Evolutionary conservation across 2,329 filamentous ascomycete genomes (phyloP), one percentile per base, ranked within the genome.

Genomic region (Xylaria multiplex): DNA sequence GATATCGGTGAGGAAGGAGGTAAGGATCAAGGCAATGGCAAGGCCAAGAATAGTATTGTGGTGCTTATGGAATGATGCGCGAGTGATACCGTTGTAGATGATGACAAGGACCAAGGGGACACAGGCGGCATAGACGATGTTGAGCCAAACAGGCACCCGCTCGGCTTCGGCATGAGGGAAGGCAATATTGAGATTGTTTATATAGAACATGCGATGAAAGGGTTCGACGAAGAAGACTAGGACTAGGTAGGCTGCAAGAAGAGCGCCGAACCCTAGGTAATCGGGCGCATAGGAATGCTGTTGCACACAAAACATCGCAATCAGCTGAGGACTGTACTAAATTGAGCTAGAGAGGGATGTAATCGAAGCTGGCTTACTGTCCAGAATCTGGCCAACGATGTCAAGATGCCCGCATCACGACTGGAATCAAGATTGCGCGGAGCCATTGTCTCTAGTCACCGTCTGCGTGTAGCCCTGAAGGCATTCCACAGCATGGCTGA

Each of bases 191-290:
- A 92, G 85, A 77, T 98, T 93, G 77, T 93, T 91, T 68, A 98
- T 86, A 70, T 88, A 91, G 81, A 99, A 98, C 88, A 97, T 91
- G 80, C 93, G 93, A 78, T 98, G 93, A 77, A 98, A 98, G 0
- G 96, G 96, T 67, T 90, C 89, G 72, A 92, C 85, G 70, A 91
- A 84, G 73, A 91, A 81, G 78, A 88, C 84, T 49, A 93, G 84
- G 86, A 89, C 73, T 19, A 91, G 79, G 79, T 92, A 96, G 58
- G 85, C 87, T 5, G 84, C 81, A 7, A 93, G 75, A n/a, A 98
- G 83, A 45, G 92, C 78, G 1, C 83, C 81, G 69, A 98, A 87
- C 42, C 93, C 93, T 35, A 96, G 79, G 80, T 97, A 97, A 78
- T 99, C 96, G 6, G 92, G 88, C 11, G 92, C 92, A 82, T 97